Evolutionary conservation across 192 early-diverging fungal species (phyloP), one percentile per base, ranked within the genome.

Genomic region (Coemansia sp.): DNA sequence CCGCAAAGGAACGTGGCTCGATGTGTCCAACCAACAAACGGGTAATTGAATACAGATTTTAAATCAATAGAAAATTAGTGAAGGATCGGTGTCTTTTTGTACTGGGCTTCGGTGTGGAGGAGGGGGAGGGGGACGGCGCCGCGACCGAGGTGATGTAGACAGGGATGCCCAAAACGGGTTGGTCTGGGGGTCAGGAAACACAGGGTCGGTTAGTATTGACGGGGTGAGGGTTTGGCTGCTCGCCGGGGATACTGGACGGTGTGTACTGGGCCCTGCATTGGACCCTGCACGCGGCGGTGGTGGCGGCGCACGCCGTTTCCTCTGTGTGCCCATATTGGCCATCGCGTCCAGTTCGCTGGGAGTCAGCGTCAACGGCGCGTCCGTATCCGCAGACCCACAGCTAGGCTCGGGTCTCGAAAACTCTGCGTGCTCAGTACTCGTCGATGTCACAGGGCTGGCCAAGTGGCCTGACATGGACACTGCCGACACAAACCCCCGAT

Each of bases 1-100:
- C 54, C 67, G 77, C 23, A 65, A 55, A 27, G 72, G 77, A 0
- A 74, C 77, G 12, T 80, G 77, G 77, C 43, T 74, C 20, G 62
- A 64, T 1, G 16, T 41, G 29, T 60, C 71, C 12, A 73, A 69
- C 67, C 23, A 53, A 22, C 22, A 22, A 1, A 22, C 1, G 32
- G 7, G 32, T 35, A 7, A 8, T 35, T 35, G 27, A 35, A 9
- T 35, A 35, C 32, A 35, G 7, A 35, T 35, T 27, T 27, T 1
- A 35, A 35, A 35, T 35, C 32, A 35, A 35, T 35, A 35, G 32
- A 35, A 35, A 35, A 35, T 35, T 9, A 35, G 9, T 1, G 32
- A 35, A 9, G 32, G 8, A 9, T 35, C 32, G 1, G 32, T 35
- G 32, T 0, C 8, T 8, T 8, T 35, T 35, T 35, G 32, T 9